Evolutionary conservation across 2,329 filamentous ascomycete species (phyloP).

Genomic region (Fusarium heterosporum): DNA sequence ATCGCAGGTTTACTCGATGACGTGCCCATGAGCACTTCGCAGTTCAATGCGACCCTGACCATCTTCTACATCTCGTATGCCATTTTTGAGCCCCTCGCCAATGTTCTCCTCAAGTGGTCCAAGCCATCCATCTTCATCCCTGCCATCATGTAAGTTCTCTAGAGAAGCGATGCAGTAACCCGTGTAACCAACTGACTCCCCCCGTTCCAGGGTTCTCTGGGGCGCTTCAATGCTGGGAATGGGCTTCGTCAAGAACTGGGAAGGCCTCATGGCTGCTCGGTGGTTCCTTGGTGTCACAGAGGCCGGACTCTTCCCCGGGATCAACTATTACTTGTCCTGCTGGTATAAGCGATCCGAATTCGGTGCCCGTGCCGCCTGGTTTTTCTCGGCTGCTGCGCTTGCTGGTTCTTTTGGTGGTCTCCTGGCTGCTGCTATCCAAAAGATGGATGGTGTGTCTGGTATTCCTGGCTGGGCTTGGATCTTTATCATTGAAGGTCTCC

Average conservation of each 20-base stretch:
- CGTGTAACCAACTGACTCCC: slow-evolving; percentile 38
- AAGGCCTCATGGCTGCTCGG: slow-evolving; percentile 73
- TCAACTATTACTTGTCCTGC: slow-evolving; percentile 84
- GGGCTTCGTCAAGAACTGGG: slow-evolving; percentile 73
- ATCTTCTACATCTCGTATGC: slow-evolving; percentile 91
- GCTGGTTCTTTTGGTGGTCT: slow-evolving; percentile 83
- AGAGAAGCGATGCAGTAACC: neutral
- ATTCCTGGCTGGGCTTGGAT: slow-evolving; percentile 73
- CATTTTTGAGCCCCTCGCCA: slow-evolving; percentile 81
- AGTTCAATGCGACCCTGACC: slow-evolving; percentile 81
- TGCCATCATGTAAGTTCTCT: slow-evolving; percentile 75
- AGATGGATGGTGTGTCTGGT: slow-evolving; percentile 73
- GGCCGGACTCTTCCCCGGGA: slow-evolving; percentile 79
- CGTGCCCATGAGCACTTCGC: slow-evolving; percentile 69
- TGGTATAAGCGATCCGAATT: slow-evolving; percentile 88
- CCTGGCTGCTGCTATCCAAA: slow-evolving; percentile 76
- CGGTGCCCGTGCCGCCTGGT: slow-evolving; percentile 81
- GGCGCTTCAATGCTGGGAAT: slow-evolving; percentile 76
- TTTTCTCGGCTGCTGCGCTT: slow-evolving; percentile 85
- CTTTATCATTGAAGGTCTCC: slow-evolving; percentile 76
- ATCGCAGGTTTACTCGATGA: slow-evolving; percentile 66
- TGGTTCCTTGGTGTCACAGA: slow-evolving; percentile 81
- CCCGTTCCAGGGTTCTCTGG: slow-evolving; percentile 65
- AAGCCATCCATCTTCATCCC: slow-evolving; percentile 84
- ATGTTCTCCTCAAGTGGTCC: slow-evolving; percentile 81